Conservation (phyloP, 2,329 filamentous ascomycete species). For the Claviceps spartinae region DNA sequence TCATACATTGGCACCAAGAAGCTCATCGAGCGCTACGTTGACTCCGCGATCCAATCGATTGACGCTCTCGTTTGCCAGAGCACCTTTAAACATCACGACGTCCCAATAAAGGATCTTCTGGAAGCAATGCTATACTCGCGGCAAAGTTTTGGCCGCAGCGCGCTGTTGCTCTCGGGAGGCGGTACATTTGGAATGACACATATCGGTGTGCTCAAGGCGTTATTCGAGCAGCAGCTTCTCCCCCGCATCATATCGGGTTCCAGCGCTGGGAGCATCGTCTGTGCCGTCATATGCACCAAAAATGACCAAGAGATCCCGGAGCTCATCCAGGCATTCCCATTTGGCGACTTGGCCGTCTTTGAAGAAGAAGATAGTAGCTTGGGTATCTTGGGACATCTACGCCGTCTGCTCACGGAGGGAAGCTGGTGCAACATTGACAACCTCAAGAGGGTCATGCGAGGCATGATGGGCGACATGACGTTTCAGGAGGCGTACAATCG, state of each 20-base stretch:
- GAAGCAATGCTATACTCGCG: slow-evolving; percentile 59
- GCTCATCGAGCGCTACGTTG: slow-evolving; percentile 76
- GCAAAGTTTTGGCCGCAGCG: slow-evolving; percentile 75
- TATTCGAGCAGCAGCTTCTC: slow-evolving; percentile 61
- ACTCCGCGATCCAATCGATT: slow-evolving; percentile 63
- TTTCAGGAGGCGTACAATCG: slow-evolving; percentile 94
- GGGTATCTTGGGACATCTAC: slow-evolving; percentile 53
- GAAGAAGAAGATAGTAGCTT: slow-evolving; percentile 47
- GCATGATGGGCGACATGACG: slow-evolving; percentile 73
- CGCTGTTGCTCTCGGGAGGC: slow-evolving; percentile 69
- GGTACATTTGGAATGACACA: slow-evolving; percentile 89
- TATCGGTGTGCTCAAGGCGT: slow-evolving; percentile 70
- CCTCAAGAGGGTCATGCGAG: slow-evolving; percentile 67
- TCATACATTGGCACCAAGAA: slow-evolving; percentile 77
- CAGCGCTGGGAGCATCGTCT: slow-evolving; percentile 78
- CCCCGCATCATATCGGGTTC: slow-evolving; percentile 80
- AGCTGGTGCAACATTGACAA: slow-evolving; percentile 77
- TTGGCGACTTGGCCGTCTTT: slow-evolving; percentile 73
- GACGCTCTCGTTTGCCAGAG: slow-evolving; percentile 53
- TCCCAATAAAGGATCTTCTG: slow-evolving; percentile 46
- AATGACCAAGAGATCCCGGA: slow-evolving; percentile 66
- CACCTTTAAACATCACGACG: slow-evolving; percentile 30
- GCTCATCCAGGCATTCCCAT: slow-evolving; percentile 56
- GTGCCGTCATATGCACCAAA: slow-evolving; percentile 62
- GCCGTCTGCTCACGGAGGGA: slow-evolving; percentile 65